Conservation (phyloP, 1,284 basidiomycete species). For the Irpex sp. region DNA sequence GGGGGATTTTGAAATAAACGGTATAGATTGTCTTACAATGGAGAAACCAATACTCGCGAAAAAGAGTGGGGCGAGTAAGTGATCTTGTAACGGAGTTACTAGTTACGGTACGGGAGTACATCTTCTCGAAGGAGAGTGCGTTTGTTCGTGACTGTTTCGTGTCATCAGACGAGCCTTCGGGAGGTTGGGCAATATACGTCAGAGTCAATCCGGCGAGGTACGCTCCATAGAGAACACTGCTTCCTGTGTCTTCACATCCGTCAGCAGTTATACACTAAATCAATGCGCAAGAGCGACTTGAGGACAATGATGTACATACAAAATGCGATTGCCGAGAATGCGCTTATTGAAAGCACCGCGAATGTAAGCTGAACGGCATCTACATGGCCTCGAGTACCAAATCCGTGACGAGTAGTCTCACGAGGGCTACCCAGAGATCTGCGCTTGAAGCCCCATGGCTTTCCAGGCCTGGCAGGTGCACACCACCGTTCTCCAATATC, state of each 20-base stretch:
- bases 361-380: constrained; percentile 19
- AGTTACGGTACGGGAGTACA: constrained; percentile 28
- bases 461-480: constrained; percentile 13
- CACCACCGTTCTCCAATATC: constrained; percentile 21
- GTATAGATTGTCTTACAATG: constrained; percentile 25
- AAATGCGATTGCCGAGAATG: constrained; percentile 20
- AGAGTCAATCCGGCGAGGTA: constrained; percentile 23
- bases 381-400: constrained; percentile 19
- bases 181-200: constrained; percentile 18
- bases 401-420: constrained; percentile 3
- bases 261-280: not conserved
- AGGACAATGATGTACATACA: constrained; percentile 12
- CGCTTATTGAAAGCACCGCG: constrained; percentile 19
- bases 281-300: not conserved
- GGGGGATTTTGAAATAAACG: not conserved
- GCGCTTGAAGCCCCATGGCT: constrained; percentile 16
- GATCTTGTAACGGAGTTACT: constrained; percentile 29
- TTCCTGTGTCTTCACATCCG: constrained; percentile 17
- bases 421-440: not conserved
- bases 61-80: constrained; percentile 46
- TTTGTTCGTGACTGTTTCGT: not conserved
- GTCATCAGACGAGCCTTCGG: not conserved
- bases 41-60: constrained; percentile 50
- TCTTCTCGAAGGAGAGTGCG: constrained; percentile 18
- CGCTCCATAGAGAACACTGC: constrained; percentile 25